phyloP scores from a whole-genome alignment of 495 filamentous ascomycete species.

The Annulohypoxylon bovei region DNA sequence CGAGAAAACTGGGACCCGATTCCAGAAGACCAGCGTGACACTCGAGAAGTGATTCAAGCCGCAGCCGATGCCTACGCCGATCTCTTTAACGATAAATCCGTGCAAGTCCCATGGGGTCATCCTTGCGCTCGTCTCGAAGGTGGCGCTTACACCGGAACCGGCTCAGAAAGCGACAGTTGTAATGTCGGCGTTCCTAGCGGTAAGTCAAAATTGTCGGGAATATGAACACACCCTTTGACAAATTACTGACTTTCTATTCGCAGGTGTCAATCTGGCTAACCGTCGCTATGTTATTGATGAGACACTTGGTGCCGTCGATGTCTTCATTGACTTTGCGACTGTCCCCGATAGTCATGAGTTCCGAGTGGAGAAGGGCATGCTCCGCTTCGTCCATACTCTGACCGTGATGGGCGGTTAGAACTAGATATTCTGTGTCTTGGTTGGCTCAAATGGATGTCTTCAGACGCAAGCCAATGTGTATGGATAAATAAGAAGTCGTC shows the following conservation, averaged over 20 bases:
- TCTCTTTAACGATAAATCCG: constrained; percentile 55
- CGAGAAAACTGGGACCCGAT: constrained; percentile 58
- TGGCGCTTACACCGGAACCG: constrained; percentile 54
- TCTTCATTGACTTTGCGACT: constrained; percentile 56
- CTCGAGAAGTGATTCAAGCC: constrained; percentile 57
- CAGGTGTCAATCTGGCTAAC: constrained; percentile 50
- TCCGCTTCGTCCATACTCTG: constrained; percentile 60
- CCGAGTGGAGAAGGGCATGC: constrained; percentile 58
- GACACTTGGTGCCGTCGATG: constrained; percentile 56
- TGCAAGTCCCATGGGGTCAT: constrained; percentile 60
- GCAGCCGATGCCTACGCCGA: constrained; percentile 61
- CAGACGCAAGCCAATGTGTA: neutral
- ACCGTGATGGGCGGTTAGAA: constrained; percentile 51
- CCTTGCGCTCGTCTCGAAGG: constrained; percentile 61
- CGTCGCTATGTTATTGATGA: constrained; percentile 64
- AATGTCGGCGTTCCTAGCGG: constrained; percentile 53
- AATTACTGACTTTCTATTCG: constrained; percentile 20
- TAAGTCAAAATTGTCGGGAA: constrained; percentile 15
- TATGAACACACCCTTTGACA: neutral
- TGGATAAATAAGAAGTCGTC: neutral
- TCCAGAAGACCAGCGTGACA: constrained; percentile 53
- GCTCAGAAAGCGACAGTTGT: constrained; percentile 49
- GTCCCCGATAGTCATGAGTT: constrained; percentile 63
- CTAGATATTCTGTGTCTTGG: neutral
- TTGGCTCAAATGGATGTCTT: neutral